Evolutionary conservation across 2,329 filamentous ascomycete genomes (phyloP), one percentile per base, ranked within the genome.

Genomic region (Claviceps digitariae): DNA sequence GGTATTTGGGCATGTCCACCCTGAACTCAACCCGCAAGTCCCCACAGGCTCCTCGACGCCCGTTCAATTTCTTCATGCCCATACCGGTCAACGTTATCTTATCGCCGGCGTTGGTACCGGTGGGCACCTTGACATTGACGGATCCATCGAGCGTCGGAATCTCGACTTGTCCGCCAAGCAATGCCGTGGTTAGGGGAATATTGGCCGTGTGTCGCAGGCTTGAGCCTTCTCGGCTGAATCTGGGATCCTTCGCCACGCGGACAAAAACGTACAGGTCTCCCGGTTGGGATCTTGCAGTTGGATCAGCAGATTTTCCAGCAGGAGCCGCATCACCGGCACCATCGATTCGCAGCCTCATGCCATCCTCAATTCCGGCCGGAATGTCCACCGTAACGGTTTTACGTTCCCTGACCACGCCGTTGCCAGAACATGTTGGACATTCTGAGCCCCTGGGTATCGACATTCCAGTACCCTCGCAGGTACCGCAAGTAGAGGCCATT

Each of bases 11-110:
- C 88, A 97, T 95, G 52, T 80, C 74, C 47, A 98, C 87, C 67
- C 89, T 89, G 78, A 95, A 98, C 67, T 98, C 91, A 7, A 98
- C 90, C 66, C 82, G 85, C 56, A 98, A 72, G 64, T 98, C 93
- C 58, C 93, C 93, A 31, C 77, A 80, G 41, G 77, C 78, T 34
- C 77, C 80, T 53, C 83, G 78, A 48, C 88, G 78, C 20, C 78
- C 76, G 57, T 79, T 76, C 12, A 98, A 76, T 62, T 87, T 86
- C 71, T 87, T 90, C 91, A 98, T 97, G 55, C 93, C 93, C 86
- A 89, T 90, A 7, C 91, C 91, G 1, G 82, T 75, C 20, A 98
- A 74, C 1, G 89, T 95, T 63, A 97, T 84, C 67, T 84, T 88
- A 65, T 98, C 93, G 51, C 93, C 93, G 2, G 90, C 95, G 60